Evolutionary conservation across 768 basidiomycete genomes (phyloP).

Genomic region (Suillus americanus): DNA sequence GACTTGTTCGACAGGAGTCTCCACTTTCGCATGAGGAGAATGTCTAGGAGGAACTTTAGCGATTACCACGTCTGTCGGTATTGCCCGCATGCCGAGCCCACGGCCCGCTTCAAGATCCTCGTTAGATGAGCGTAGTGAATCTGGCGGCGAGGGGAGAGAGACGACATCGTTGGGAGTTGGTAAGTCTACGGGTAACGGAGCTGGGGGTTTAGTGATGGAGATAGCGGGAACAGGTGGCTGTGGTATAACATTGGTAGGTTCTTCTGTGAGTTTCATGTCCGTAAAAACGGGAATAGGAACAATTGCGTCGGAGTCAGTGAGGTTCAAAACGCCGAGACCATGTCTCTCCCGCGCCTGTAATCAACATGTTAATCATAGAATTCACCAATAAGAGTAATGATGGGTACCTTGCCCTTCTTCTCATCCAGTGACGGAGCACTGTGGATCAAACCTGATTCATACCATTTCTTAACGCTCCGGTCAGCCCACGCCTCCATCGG

Average conservation of each 20-base stretch:
- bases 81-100: constrained; percentile 39
- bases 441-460: constrained; percentile 70
- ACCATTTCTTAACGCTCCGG: constrained; percentile 83
- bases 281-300: constrained; percentile 64
- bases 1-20: constrained; percentile 18
- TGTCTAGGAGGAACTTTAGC: constrained; percentile 14
- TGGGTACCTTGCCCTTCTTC: constrained; percentile 53
- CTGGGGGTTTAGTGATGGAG: constrained; percentile 68
- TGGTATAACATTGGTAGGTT: constrained; percentile 20
- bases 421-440: constrained; percentile 41
- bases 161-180: constrained; percentile 65
- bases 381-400: background rate
- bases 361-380: constrained; percentile 17
- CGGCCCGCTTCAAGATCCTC: constrained; percentile 43
- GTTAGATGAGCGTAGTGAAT: constrained; percentile 41
- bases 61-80: constrained; percentile 13
- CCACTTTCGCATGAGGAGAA: constrained; percentile 14
- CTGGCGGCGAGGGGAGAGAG: constrained; percentile 42
- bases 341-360: constrained; percentile 43
- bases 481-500: constrained; percentile 95
- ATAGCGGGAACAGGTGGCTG: constrained; percentile 47
- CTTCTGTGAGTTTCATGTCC: constrained; percentile 24
- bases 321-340: constrained; percentile 43
- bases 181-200: constrained; percentile 66
- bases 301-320: constrained; percentile 47